phyloP scores from a whole-genome alignment of 352 stramenopile genomes.

The Phytophthora tentaculata region DNA sequence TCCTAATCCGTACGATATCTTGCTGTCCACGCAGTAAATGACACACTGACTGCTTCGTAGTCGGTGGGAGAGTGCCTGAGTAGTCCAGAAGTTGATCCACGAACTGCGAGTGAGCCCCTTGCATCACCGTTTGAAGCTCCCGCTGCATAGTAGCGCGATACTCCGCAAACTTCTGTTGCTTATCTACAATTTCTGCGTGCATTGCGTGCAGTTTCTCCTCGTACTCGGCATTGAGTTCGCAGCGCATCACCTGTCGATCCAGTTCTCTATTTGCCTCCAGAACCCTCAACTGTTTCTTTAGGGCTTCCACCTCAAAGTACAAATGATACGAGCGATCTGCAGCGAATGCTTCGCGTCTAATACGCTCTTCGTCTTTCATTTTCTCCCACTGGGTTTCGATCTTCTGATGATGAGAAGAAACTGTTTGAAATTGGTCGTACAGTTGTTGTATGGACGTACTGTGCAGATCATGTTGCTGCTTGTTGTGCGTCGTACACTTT shows the following conservation, averaged over 20 bases:
- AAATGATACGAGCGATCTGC: conserved; percentile 51
- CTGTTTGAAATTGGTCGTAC: conserved; percentile 14
- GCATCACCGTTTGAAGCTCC: conserved; percentile 63
- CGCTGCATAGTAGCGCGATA: conserved; percentile 67
- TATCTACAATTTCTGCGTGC: conserved; percentile 55
- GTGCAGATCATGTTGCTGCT: conserved; percentile 30
- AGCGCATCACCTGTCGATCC: conserved; percentile 50
- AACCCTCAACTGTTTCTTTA: conserved; percentile 36
- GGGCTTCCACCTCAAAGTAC: conserved; percentile 46
- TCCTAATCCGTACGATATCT: conserved; percentile 47
- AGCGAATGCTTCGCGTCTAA: conserved; percentile 52
- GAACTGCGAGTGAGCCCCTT: conserved; percentile 57
- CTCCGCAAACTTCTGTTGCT: conserved; percentile 70
- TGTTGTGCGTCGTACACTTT: conserved; percentile 24
- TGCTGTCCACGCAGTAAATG: conserved; percentile 54
- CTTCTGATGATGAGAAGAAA: conserved; percentile 10
- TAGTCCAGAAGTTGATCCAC: conserved; percentile 68
- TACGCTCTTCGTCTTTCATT: conserved; percentile 31
- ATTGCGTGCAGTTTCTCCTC: conserved; percentile 63
- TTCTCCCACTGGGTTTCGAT: conserved; percentile 16
- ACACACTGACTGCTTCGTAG: conserved; percentile 59
- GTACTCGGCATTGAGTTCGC: conserved; percentile 58
- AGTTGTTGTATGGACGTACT: conserved; percentile 19
- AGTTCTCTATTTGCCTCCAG: conserved; percentile 40
- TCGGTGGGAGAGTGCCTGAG: conserved; percentile 54